Conservation (phyloP, 163 green algal species). For the Scenedesmus sp. region DNA sequence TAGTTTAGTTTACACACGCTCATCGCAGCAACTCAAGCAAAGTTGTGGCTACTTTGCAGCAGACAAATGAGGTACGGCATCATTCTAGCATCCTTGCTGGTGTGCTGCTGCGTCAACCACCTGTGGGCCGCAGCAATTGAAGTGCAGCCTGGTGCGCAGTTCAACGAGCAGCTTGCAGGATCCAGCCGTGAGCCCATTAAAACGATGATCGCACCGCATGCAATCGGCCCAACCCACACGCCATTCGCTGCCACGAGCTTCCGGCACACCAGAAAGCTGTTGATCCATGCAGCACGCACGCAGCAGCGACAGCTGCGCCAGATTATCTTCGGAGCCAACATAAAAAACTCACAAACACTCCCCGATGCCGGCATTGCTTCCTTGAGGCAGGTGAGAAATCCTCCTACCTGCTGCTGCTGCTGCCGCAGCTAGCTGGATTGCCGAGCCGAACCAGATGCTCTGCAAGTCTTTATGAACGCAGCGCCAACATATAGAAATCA, state of each 20-base stretch:
- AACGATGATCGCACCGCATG: neutral
- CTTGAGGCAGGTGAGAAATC: neutral
- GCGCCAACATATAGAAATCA: too few relatives aligned
- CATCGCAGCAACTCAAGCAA: neutral
- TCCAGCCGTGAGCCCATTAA: neutral
- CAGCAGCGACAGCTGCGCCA: neutral
- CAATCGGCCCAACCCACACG: neutral
- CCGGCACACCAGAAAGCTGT: conserved; percentile 3
- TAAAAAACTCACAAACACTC: neutral
- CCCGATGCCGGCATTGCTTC: neutral
- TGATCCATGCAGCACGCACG: neutral
- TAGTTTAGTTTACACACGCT: neutral
- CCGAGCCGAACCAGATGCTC: neutral
- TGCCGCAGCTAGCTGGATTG: too few relatives aligned
- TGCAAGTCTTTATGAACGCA: neutral
- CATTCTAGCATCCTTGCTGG: neutral
- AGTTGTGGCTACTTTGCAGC: neutral
- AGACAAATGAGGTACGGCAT: neutral
- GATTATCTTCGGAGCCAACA: neutral
- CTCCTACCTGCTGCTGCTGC: neutral
- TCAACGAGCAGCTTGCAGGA: neutral
- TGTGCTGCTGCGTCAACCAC: conserved; percentile 5
- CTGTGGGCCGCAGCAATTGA: neutral
- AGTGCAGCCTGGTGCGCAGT: neutral
- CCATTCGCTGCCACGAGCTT: neutral